Percentiles rank a stretch among this genome's conserved stretches.
Evolutionary conservation across 306 rosid species (phyloP).

Genomic region (Quercus robur): DNA sequence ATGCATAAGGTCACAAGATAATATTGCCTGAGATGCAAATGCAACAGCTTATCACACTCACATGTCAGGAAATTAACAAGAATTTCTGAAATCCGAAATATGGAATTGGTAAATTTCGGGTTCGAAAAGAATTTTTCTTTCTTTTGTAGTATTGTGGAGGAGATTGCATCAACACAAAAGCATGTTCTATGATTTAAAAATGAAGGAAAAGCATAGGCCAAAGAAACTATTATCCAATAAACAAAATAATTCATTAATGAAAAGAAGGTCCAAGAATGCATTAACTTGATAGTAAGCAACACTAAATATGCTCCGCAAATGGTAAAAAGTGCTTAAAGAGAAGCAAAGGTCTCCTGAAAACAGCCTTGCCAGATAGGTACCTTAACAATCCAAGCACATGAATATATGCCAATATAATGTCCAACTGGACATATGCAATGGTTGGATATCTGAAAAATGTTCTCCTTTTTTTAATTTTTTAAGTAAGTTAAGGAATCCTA

Average conservation of each 20-base stretch:
- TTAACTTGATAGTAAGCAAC: constrained; percentile 14
- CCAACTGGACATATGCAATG: constrained; percentile 28
- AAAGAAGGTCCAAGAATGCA: constrained; percentile 1
- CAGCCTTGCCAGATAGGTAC: constrained; percentile 20
- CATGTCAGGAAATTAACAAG: not conserved
- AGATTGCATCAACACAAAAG: not conserved
- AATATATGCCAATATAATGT: constrained; percentile 29
- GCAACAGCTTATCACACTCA: not conserved
- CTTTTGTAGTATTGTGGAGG: not conserved
- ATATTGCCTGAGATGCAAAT: not conserved
- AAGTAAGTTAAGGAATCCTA: constrained; percentile 17
- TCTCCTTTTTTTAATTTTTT: constrained; percentile 8
- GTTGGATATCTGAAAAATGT: constrained; percentile 27
- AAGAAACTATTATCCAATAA: not conserved
- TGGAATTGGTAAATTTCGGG: not conserved
- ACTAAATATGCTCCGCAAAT: not conserved
- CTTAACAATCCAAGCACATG: constrained; percentile 26
- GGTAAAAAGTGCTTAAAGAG: constrained; percentile 17
- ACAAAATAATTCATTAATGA: not conserved
- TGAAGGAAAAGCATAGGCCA: not conserved
- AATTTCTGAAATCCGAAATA: not conserved
- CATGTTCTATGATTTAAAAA: not conserved
- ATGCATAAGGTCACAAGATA: not conserved
- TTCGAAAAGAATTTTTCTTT: not conserved
- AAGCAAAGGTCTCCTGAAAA: constrained; percentile 2